Percentiles rank a stretch among this genome's conserved stretches.
These are phyloP conservation scores for Botrytis deweyae DNA, from an alignment of 2,329 filamentous ascomycete species.

Conservation along the genomic window DNA sequence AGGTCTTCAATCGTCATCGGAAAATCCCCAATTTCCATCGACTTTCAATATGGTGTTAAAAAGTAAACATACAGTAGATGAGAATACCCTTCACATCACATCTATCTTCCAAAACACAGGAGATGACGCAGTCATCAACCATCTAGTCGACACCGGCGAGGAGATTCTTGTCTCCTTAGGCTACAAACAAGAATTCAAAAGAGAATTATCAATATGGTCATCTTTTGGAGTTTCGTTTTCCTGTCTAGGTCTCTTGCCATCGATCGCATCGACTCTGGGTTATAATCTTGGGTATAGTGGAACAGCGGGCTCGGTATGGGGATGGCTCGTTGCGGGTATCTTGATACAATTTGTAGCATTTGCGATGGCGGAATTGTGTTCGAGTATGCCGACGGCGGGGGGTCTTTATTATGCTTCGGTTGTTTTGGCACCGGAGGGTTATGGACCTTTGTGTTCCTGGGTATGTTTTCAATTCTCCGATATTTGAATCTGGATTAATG, in stretches of 20 bases:
- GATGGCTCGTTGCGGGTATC: constrained; percentile 63
- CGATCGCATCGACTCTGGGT: constrained; percentile 41
- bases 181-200: constrained; percentile 40
- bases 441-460: constrained; percentile 27
- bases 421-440: constrained; percentile 40
- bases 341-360: constrained; percentile 63
- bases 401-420: constrained; percentile 62
- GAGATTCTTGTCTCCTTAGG: constrained; percentile 28
- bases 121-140: constrained; percentile 23
- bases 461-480: neutral
- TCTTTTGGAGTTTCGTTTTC: constrained; percentile 42
- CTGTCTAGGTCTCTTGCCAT: constrained; percentile 42
- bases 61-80: constrained; percentile 18
- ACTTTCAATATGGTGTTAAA: neutral
- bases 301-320: constrained; percentile 51
- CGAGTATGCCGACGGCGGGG: constrained; percentile 62
- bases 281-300: constrained; percentile 42
- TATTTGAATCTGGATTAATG: neutral
- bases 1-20: neutral
- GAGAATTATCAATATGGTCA: constrained; percentile 36
- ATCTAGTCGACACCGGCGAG: constrained; percentile 25
- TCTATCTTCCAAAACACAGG: constrained; percentile 21
- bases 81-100: constrained; percentile 19
- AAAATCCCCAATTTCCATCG: neutral
- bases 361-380: constrained; percentile 62